phyloP scores from a whole-genome alignment of 495 filamentous ascomycete species.

The Tuber umbilicatum region DNA sequence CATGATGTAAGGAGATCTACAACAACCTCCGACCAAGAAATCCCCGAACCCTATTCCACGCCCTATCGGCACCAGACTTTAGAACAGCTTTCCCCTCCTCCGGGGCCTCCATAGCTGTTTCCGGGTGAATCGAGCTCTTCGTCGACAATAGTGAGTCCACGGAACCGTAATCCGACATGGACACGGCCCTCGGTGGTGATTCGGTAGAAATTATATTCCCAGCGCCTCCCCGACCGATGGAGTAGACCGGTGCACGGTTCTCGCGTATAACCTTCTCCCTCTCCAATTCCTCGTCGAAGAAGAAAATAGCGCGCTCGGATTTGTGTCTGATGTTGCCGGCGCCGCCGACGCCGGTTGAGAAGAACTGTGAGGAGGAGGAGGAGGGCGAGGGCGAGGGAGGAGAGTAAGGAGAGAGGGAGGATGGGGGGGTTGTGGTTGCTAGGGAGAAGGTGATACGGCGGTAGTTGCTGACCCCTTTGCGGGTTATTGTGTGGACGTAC shows the following conservation, averaged over 20 bases:
- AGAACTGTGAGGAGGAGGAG: not conserved
- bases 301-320: not conserved
- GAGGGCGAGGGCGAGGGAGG: not conserved
- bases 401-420: not conserved
- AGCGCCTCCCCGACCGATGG: not conserved
- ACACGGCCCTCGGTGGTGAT: not conserved
- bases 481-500: not conserved
- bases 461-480: not conserved
- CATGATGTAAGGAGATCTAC: not conserved
- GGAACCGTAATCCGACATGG: not conserved
- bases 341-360: not conserved
- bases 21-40: not conserved
- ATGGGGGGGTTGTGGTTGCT: not conserved
- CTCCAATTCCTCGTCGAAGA: not conserved
- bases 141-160: not conserved
- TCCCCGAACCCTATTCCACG: not conserved
- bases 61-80: not conserved
- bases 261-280: not conserved
- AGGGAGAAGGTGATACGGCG: not conserved
- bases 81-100: not conserved
- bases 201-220: not conserved
- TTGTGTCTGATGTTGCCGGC: slow-evolving; percentile 1
- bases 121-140: not conserved
- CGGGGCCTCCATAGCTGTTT: not conserved
- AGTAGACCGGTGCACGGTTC: not conserved